Base-by-base conservation (phyloP, 2,329 filamentous ascomycete species). In the Xylaria arbuscula region DNA sequence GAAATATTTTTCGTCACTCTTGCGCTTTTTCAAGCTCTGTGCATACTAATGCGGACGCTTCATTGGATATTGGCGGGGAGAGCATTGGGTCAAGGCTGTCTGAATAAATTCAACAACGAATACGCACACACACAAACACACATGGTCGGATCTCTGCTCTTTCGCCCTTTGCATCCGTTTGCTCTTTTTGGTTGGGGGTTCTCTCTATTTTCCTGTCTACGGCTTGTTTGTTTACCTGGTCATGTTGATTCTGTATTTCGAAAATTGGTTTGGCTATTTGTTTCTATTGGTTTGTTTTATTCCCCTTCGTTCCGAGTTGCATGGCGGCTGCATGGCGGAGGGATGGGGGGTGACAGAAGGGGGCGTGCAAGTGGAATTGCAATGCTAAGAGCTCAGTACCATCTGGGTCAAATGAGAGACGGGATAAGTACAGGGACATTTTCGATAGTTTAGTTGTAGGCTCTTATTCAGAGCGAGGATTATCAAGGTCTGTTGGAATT, bases 81-180 rank as follows among this genome's bases (percentile, higher is more conserved):
- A 55, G 57, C 56, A 64, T 64, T 55, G 60, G 67, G 69, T 69
- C 68, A 61, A 58, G 69, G 69, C 63, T 69, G 67, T 71, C 69
- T 71, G 63, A 65, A 64, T 51, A 62, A 62, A 48, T 62, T 67
- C 42, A 60, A 64, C 56, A 55, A 45, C 63, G 61, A 11, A 66
- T 13, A 64, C 9, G 63, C n/a, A 36, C 40, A 68, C 51, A 34
- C 51, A 32, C 13, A 53, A 11, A 53, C 42, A 59, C 38, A 59
- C 62, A 62, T 56, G 63, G 69, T 69, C 63, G 63, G 67, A 67
- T 69, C 24, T 69, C n/a, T 62, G 60, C 63, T 67, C 28, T 64
- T 64, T 50, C 34, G 2, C 32, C 32, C 19, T 28, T 61, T 36
- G 40, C 58, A 42, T 53, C 45, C 63, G 45, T 66, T 51, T 6